These are phyloP conservation scores for Talaromyces sp. DNA, from an alignment of 2,329 filamentous ascomycete species.

Conservation along the genomic window DNA sequence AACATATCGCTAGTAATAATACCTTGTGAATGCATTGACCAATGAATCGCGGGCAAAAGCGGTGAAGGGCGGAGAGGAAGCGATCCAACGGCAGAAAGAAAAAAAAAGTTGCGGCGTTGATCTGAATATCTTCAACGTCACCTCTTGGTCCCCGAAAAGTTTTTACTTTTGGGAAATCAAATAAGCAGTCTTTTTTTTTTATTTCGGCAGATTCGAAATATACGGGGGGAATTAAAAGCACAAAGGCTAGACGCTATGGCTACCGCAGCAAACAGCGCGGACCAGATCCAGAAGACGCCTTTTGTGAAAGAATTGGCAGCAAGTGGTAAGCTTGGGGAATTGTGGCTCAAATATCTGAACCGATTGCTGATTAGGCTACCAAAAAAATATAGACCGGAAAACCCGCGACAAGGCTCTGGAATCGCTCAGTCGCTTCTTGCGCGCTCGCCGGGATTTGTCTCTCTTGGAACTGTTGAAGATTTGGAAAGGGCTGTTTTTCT, in stretches of 20 bases:
- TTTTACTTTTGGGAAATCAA: not conserved
- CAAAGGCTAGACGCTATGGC: conserved; percentile 9
- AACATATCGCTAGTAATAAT: not conserved
- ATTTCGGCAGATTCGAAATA: not conserved
- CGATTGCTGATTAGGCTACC: not conserved
- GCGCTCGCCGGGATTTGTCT: conserved; percentile 56
- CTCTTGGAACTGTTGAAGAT: conserved; percentile 75
- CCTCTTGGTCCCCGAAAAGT: not conserved
- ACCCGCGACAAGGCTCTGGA: conserved; percentile 71
- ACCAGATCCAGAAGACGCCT: conserved; percentile 48
- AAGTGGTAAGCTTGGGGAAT: conserved; percentile 57
- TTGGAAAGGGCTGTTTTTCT: conserved; percentile 92
- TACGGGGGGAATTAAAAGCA: not conserved
- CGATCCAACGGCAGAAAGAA: conserved; percentile 5
- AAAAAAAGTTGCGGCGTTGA: conserved; percentile 14
- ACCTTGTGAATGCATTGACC: not conserved
- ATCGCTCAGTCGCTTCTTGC: conserved; percentile 73
- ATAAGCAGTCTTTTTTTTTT: not conserved
- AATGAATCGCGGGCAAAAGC: conserved; percentile 4
- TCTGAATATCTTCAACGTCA: not conserved
- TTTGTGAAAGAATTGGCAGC: conserved; percentile 82
- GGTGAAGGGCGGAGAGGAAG: conserved; percentile 9
- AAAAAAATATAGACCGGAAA: conserved; percentile 59
- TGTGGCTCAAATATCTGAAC: not conserved
- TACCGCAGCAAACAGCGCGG: not conserved